These are phyloP conservation scores for Chlorella sp. DNA, from an alignment of 139 green algal genomes.

Conservation along the genomic window DNA sequence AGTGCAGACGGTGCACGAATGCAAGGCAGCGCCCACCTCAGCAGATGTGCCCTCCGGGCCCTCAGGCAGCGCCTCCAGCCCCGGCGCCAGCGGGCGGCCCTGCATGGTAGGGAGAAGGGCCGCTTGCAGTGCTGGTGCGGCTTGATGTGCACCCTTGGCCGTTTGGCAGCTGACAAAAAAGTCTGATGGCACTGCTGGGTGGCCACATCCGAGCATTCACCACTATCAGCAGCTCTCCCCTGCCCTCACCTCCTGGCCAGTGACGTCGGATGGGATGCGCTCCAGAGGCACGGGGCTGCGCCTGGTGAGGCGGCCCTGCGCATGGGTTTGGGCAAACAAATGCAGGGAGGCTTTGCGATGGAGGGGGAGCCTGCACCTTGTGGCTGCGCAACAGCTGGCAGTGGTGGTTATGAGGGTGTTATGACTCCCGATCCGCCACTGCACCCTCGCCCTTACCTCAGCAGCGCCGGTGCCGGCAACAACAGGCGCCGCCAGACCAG, in stretches of 20 bases:
- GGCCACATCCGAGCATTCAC: too few species aligned
- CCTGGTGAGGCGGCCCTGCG: neutral
- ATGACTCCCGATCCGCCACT: neutral
- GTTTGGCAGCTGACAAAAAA: neutral
- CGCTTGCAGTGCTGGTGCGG: neutral
- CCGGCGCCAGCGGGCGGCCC: neutral
- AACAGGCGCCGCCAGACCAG: neutral
- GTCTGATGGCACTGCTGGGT: too few species aligned
- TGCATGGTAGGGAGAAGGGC: neutral
- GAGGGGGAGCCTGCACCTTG: neutral
- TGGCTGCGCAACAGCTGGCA: neutral
- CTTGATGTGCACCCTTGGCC: too few species aligned
- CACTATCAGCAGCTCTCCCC: too few species aligned
- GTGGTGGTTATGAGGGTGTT: neutral
- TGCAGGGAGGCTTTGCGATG: neutral
- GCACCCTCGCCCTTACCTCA: neutral
- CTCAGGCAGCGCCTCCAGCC: slow-evolving; percentile 15
- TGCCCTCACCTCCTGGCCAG: slow-evolving; percentile 8
- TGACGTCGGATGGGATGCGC: slow-evolving; percentile 5
- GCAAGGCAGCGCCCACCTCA: neutral
- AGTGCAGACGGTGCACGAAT: neutral
- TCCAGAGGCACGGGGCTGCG: neutral
- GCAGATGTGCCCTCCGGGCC: neutral
- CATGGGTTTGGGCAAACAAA: neutral
- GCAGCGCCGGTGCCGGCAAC: neutral